Evolutionary conservation across 805 yeast species (phyloP).

Genomic region (Nakazawaea peltata): DNA sequence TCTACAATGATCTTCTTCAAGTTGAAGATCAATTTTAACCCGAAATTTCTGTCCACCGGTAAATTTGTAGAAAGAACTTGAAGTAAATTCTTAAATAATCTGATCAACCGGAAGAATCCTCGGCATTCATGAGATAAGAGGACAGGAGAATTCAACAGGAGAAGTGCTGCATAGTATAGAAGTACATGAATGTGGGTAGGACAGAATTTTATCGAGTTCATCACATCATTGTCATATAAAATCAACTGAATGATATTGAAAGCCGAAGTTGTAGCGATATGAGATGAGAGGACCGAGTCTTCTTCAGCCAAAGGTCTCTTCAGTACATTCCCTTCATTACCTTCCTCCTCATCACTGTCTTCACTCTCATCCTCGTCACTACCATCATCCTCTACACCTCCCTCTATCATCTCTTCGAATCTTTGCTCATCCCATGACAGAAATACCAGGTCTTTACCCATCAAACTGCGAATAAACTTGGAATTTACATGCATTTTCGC

Average conservation of each 20-base stretch:
- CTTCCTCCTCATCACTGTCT: constrained; percentile 11
- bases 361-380: constrained; percentile 10
- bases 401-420: background rate
- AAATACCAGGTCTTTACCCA: constrained; percentile 25
- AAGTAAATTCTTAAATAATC: constrained; percentile 34
- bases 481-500: constrained; percentile 70
- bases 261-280: constrained; percentile 56
- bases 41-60: constrained; percentile 48
- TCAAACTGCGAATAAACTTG: constrained; percentile 31
- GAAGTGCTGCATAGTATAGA: constrained; percentile 59
- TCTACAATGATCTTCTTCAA: constrained; percentile 20
- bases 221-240: constrained; percentile 49
- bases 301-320: constrained; percentile 17
- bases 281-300: constrained; percentile 20
- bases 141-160: constrained; percentile 41
- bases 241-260: constrained; percentile 52
- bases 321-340: constrained; percentile 5
- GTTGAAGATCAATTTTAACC: constrained; percentile 29
- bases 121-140: constrained; percentile 14
- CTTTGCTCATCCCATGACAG: constrained; percentile 18
- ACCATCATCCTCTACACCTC: background rate
- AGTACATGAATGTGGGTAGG: constrained; percentile 70
- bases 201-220: constrained; percentile 47
- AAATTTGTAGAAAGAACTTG: constrained; percentile 32
- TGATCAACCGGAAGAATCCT: constrained; percentile 28